Percentiles rank a stretch among this genome's conserved stretches.
phyloP scores from a whole-genome alignment of 495 filamentous ascomycete genomes.

The Massariosphaeria phaeospora region DNA sequence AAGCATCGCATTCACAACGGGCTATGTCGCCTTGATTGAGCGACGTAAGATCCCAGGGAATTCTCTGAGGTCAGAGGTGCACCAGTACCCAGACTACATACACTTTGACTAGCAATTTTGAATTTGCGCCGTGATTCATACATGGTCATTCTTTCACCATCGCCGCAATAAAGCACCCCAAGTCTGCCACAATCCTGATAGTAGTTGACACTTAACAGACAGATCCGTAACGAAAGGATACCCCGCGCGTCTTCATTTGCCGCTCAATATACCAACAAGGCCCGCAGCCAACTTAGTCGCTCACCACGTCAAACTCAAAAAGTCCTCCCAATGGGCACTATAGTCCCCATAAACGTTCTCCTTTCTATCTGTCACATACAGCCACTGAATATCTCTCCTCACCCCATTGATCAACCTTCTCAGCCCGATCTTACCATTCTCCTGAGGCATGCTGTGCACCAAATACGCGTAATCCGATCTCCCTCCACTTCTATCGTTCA shows the following conservation, averaged over 20 bases:
- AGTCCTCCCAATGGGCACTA: constrained; percentile 1
- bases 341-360: constrained; percentile 2
- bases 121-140: too few relatives aligned
- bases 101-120: not conserved
- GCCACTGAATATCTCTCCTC: constrained; percentile 4
- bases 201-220: not conserved
- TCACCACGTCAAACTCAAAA: constrained; percentile 14
- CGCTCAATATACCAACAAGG: not conserved
- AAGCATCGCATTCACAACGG: too few relatives aligned
- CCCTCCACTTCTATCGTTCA: not conserved
- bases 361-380: constrained; percentile 7
- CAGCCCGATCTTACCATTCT: not conserved
- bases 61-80: too few relatives aligned
- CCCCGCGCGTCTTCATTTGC: not conserved
- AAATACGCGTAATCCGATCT: constrained; percentile 2
- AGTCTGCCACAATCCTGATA: constrained; percentile 13
- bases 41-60: too few relatives aligned
- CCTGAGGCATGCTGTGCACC: not conserved
- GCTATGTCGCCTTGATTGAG: too few relatives aligned
- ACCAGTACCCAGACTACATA: not conserved
- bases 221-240: constrained; percentile 23
- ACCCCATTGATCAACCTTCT: constrained; percentile 8
- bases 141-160: not conserved
- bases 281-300: not conserved
- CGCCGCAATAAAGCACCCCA: constrained; percentile 4